Base-by-base conservation (phyloP, 2,329 filamentous ascomycete species). In the Scytalidium sp. region DNA sequence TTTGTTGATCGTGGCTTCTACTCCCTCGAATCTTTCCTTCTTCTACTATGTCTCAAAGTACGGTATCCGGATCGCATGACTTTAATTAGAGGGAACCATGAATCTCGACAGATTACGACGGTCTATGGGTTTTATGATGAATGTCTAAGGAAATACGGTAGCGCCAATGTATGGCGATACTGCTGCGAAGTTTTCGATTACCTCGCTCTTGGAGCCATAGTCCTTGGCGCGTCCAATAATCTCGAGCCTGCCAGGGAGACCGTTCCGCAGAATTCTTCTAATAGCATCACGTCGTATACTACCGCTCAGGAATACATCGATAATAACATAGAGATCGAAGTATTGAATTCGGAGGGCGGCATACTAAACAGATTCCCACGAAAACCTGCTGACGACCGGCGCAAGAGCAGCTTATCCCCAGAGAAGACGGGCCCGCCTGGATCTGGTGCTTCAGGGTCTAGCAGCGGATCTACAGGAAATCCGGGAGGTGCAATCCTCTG, bases 111-210 rank as follows among this genome's bases (percentile, higher is more conserved):
- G 69, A 97, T 97, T 58, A 97, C 93, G 19, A 96, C 90, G 4
- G 93, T 97, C 13, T 97, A 97, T 67, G 93, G 93, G 55, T 97
- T 97, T 74, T 97, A 97, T 74, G 93, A 97, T 65, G 93, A 97
- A 73, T 97, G 93, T 64, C 78, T 97, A 56, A 81, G 93, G 47
- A 97, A 97, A 72, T 97, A 97, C 64, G 93, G 93, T 53, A 96
- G 88, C 65, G 92, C 93, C 32, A 97, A 97, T 62, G 93, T 97
- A 1, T 97, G 93, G 93, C 81, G 90, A 48, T 93, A 97, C 66
- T 99, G 92, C 74, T 97, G 92, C 71, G 94, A 99, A 63, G 88
- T 97, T 3, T 99, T 99, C 66, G 93, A 99, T 72, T 97, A 97
- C 68, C 83, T 99, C 94, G 93, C 94, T 58, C 83, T 99, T 56